phyloP scores from a whole-genome alignment of 305 asterid species.

The Fraxinus albicans region DNA sequence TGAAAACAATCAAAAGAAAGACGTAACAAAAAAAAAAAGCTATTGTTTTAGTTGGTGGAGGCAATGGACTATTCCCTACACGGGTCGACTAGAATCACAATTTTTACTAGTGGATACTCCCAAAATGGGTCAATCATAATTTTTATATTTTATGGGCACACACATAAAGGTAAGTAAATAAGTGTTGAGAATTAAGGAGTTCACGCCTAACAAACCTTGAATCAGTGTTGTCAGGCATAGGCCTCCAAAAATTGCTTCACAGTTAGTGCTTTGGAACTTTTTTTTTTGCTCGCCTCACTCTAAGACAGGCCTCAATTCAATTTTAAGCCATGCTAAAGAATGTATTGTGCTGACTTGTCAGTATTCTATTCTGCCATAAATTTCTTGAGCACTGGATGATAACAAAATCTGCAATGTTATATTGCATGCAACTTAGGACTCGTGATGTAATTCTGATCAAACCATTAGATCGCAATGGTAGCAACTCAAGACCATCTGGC shows the following conservation, averaged over 20 bases:
- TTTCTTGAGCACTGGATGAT: constrained; percentile 1
- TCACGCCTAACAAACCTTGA: neutral
- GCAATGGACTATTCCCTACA: neutral
- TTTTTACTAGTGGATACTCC: neutral
- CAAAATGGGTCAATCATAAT: neutral
- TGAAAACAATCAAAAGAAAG: neutral
- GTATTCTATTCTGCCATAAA: neutral
- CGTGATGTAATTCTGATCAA: neutral
- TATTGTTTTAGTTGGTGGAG: neutral
- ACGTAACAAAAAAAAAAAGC: neutral
- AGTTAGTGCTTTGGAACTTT: neutral
- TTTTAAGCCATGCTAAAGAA: neutral
- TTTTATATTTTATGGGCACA: neutral
- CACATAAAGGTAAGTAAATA: neutral
- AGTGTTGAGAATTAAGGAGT: neutral
- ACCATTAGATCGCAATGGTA: constrained; percentile 11
- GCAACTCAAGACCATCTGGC: neutral
- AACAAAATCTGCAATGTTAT: neutral
- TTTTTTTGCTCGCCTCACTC: neutral
- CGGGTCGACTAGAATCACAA: neutral
- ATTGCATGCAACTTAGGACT: neutral
- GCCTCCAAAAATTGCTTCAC: neutral
- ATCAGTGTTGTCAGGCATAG: neutral
- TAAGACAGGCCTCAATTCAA: neutral
- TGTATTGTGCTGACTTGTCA: neutral